These are phyloP conservation scores for Podospora pseudoanserina DNA, from an alignment of 495 filamentous ascomycete species.

Conservation along the genomic window DNA sequence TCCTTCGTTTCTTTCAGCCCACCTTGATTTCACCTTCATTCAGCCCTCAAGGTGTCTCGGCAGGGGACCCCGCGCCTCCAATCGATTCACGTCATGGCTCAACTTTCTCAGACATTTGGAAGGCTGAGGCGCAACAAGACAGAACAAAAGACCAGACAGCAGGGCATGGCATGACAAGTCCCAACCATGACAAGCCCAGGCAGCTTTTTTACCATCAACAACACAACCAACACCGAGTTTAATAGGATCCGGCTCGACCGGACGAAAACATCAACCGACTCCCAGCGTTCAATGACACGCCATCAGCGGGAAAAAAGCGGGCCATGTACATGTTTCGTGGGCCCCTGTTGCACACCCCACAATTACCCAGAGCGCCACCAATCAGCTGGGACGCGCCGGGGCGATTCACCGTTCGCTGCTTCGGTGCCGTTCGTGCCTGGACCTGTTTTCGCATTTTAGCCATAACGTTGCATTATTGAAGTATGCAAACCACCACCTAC, in stretches of 20 bases:
- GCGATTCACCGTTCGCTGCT: background rate
- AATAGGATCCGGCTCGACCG: background rate
- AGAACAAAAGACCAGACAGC: background rate
- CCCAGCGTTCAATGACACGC: background rate
- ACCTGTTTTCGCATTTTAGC: background rate
- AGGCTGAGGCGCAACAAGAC: background rate
- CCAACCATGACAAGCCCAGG: too few relatives aligned
- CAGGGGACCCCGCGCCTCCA: background rate
- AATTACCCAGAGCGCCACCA: background rate
- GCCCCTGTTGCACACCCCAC: background rate
- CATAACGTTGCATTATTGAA: background rate
- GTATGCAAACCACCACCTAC: background rate
- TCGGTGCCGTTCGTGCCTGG: background rate
- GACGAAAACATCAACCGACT: background rate
- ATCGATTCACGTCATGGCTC: background rate
- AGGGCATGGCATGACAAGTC: too few relatives aligned
- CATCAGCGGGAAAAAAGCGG: background rate
- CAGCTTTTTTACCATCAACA: background rate
- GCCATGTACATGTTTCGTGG: background rate
- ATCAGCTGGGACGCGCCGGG: background rate
- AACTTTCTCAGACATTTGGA: background rate
- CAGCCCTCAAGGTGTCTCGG: background rate
- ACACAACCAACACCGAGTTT: background rate
- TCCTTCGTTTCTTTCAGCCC: background rate
- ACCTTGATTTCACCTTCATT: background rate